Conservation (phyloP, 331 rosid genomes). For the Acacia pycnantha region DNA sequence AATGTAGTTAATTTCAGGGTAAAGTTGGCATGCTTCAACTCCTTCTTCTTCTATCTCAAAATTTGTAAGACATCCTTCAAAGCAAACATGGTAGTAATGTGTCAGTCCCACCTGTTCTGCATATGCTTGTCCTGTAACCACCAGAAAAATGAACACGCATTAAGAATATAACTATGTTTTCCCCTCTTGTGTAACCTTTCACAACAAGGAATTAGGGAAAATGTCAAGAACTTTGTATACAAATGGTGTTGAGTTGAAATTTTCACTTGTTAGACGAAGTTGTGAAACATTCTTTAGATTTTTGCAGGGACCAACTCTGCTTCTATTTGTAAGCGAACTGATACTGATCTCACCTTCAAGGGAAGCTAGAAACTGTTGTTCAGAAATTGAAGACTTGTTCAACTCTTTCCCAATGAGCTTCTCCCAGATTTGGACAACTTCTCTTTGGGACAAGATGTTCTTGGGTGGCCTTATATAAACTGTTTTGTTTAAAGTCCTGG, state of each 20-base stretch:
- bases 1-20: constrained; percentile 53
- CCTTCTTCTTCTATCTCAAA: constrained; percentile 58
- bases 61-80: constrained; percentile 66
- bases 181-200: not conserved
- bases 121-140: constrained; percentile 32
- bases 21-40: constrained; percentile 63
- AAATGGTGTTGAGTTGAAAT: too few relatives aligned
- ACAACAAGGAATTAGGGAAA: not conserved
- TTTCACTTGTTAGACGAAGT: too few relatives aligned
- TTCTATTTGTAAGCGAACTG: not conserved
- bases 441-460: constrained; percentile 68
- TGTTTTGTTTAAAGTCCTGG: constrained; percentile 73
- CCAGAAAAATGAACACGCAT: not conserved
- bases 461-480: constrained; percentile 68
- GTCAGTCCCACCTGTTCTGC: constrained; percentile 52
- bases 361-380: constrained; percentile 47
- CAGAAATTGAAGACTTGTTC: constrained; percentile 51
- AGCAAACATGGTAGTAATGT: constrained; percentile 67
- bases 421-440: constrained; percentile 78
- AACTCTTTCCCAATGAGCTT: constrained; percentile 59
- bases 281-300: not conserved
- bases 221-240: too few relatives aligned
- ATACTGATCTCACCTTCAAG: constrained; percentile 47
- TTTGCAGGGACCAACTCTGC: not conserved
- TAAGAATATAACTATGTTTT: not conserved